Evolutionary conservation across 805 yeast genomes (phyloP), one percentile per base, ranked within the genome.

Genomic region (Clavispora carvajalis): DNA sequence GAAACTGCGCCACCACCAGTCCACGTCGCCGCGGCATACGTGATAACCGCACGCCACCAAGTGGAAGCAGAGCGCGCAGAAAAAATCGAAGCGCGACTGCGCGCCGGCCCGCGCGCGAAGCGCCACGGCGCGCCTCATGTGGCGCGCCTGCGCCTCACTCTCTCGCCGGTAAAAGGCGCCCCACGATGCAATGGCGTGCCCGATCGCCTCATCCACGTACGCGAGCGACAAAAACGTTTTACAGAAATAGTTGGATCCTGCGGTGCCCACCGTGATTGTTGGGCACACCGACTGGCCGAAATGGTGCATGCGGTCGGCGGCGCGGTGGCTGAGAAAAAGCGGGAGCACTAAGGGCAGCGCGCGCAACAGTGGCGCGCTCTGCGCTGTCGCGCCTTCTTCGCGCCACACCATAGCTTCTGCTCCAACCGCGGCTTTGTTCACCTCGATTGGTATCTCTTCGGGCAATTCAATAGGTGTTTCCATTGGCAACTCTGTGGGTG

Each of bases 101-200:
- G 28, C n/a, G 9, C 41, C 39, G 18, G 30, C 31, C 11, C 24
- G 30, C n/a, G 19, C 9, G 15, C 31, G 19, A 24, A 52, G 33
- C 7, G 25, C 29, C n/a, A 45, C 36, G 8, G 62, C 54, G 22
- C 38, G 38, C 3, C 38, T 22, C 39, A 57, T 46, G 16, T 22
- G 30, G 19, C 11, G 18, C 19, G 13, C n/a, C 15, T 17, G 31
- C 22, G 31, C 39, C 18, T 21, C 34, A 12, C 19, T 26, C 18
- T 29, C 26, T 25, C 18, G 26, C 4, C 30, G 13, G 39, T 62
- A 62, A 57, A 63, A 60, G 9, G 73, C 74, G 67, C 81, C 78
- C 85, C 85, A 81, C 0, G 83, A 81, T 22, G 80, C 67, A 7
- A 81, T 55, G 0, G 74, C 69, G 45, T 71, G 68, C 22, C 80